Conservation (phyloP, 2,329 filamentous ascomycete genomes). For the Alternaria longipes region DNA sequence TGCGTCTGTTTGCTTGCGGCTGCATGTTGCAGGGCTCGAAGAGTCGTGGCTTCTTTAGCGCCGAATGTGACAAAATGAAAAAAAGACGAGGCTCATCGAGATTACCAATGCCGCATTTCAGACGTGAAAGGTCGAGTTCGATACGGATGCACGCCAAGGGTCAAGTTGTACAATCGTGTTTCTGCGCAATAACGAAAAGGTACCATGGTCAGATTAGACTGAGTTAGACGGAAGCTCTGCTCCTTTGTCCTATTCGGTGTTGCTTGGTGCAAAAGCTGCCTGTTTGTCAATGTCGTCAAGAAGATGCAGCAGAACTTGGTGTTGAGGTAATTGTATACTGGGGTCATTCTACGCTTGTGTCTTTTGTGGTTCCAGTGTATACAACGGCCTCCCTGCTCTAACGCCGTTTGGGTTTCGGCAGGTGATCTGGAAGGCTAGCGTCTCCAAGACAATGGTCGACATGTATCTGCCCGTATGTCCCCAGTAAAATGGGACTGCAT, state of each 20-base stretch:
- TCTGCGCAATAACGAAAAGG: background rate
- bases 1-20: slow-evolving; percentile 7
- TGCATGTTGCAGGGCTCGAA: background rate
- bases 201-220: background rate
- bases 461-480: slow-evolving; percentile 15
- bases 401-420: slow-evolving; percentile 4
- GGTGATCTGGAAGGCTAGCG: slow-evolving; percentile 10
- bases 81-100: slow-evolving; percentile 18
- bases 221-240: background rate
- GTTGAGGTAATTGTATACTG: background rate
- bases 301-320: background rate
- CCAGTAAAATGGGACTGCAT: slow-evolving; percentile 15
- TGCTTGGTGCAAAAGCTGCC: too few species aligned
- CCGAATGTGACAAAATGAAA: slow-evolving; percentile 14
- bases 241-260: background rate
- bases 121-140: background rate
- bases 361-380: slow-evolving; percentile 12
- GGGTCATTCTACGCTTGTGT: background rate
- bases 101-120: background rate
- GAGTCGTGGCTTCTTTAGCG: slow-evolving; percentile 18
- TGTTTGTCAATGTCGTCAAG: background rate
- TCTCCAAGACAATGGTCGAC: slow-evolving; percentile 13
- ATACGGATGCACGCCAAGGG: too few species aligned
- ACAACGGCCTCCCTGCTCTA: slow-evolving; percentile 7
- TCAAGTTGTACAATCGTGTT: background rate